Percentiles rank a stretch among this genome's conserved stretches.
Evolutionary conservation across 2,329 filamentous ascomycete genomes (phyloP).

Genomic region (Phialophora verrucosa): DNA sequence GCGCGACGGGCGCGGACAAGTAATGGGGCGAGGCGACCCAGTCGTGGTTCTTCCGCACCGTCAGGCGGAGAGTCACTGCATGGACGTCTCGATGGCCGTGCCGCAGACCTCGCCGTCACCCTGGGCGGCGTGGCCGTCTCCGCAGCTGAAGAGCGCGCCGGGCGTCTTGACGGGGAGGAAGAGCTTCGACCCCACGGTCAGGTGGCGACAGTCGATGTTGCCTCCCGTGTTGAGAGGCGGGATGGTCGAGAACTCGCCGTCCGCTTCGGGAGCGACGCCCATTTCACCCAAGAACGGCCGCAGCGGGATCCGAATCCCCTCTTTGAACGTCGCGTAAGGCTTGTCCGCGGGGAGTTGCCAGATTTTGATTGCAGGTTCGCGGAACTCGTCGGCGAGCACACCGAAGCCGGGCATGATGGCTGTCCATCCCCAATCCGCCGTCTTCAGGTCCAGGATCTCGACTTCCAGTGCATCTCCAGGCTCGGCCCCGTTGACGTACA

Average conservation of each 20-base stretch:
- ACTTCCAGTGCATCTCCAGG: slow-evolving; percentile 60
- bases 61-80: slow-evolving; percentile 58
- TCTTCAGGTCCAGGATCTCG: slow-evolving; percentile 55
- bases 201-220: slow-evolving; percentile 61
- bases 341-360: slow-evolving; percentile 53
- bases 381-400: slow-evolving; percentile 57
- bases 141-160: slow-evolving; percentile 61
- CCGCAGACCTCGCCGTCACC: slow-evolving; percentile 63
- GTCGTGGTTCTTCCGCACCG: slow-evolving; percentile 53
- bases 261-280: slow-evolving; percentile 55
- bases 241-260: slow-evolving; percentile 57
- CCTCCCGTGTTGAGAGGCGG: slow-evolving; percentile 59
- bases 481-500: slow-evolving; percentile 56
- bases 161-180: slow-evolving; percentile 58
- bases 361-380: slow-evolving; percentile 54
- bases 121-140: slow-evolving; percentile 62
- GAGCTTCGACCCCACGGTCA: slow-evolving; percentile 55
- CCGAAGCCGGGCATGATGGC: slow-evolving; percentile 59
- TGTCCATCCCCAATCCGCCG: slow-evolving; percentile 59
- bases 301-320: slow-evolving; percentile 57
- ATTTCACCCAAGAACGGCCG: slow-evolving; percentile 61
- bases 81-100: slow-evolving; percentile 62
- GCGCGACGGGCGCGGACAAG: slow-evolving; percentile 44
- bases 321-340: slow-evolving; percentile 53
- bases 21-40: slow-evolving; percentile 59